phyloP scores from a whole-genome alignment of 495 filamentous ascomycete species.

The Astrothelium macrocarpum region DNA sequence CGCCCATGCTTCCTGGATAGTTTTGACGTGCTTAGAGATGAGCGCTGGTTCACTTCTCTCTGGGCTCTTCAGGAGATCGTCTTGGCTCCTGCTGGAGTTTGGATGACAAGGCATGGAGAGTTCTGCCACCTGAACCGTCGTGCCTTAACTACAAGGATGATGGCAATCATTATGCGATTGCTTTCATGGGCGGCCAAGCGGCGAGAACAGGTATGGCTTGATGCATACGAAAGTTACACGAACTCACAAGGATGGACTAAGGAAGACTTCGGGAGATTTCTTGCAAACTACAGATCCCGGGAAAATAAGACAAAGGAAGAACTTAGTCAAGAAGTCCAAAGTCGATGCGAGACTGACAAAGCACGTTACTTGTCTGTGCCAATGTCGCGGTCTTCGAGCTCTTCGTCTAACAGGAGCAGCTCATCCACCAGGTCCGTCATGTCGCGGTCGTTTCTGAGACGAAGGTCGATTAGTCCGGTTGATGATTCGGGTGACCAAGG shows the following conservation, averaged over 20 bases:
- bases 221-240: not conserved
- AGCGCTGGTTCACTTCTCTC: constrained; percentile 1
- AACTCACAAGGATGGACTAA: not conserved
- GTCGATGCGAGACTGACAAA: not conserved
- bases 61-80: not conserved
- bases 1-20: not conserved
- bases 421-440: not conserved
- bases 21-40: not conserved
- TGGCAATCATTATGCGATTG: not conserved
- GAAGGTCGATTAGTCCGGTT: not conserved
- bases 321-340: constrained; percentile 1
- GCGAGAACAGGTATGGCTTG: not conserved
- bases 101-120: constrained; percentile 1
- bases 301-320: not conserved
- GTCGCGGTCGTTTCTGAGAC: not conserved
- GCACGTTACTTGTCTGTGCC: not conserved
- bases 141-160: not conserved
- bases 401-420: not conserved
- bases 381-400: not conserved
- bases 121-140: not conserved
- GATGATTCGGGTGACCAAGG: not conserved
- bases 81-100: not conserved
- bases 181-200: constrained; percentile 1
- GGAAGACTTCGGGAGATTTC: not conserved
- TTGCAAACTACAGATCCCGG: not conserved